Evolutionary conservation across 2,329 filamentous ascomycete species (phyloP), one percentile per base, ranked within the genome.

Genomic region (Pseudonectria foliicola): DNA sequence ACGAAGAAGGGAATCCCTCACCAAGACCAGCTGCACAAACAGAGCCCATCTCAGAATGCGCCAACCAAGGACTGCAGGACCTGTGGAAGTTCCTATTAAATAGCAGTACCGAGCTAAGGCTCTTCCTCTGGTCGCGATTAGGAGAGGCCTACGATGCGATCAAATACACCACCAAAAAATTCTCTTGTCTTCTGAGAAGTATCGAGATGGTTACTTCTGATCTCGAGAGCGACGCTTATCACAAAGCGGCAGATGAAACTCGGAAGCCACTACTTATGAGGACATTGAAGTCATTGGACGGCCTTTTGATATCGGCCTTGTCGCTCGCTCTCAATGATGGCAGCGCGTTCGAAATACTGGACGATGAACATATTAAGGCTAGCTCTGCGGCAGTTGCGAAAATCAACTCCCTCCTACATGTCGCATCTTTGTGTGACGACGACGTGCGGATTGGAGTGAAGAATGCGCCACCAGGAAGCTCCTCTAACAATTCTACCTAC

Each of bases 121-220:
- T 96, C 2, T 88, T 92, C 44, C 68, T 98, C 2, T 98, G 92
- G 92, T 82, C 84, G 42, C 80, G 87, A 33, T 72, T 98, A n/a
- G 81, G 86, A 25, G 84, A 92, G 44, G 90, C 92, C 1, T 98
- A 98, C 52, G 73, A 80, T 34, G 76, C 75, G 7, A 94, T 98
- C 41, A 76, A 84, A 7, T 95, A 95, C 50, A 67, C 77, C 1
- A 88, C 90, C 0, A 95, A 95, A 57, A 80, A 92, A 11, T 78
- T 95, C 21, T 93, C 85, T 1, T 96, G 89, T 59, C 77, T 85
- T 40, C 67, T 98, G 21, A 82, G 84, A 47, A 86, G 85, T 46
- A 85, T 96, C 31, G 86, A 93, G 55, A 82, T 89, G 50, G 76
- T 96, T 13, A 69, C 92, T 3, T 67, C 67, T 13, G 73, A 77